These are phyloP conservation scores for Immersiporthe knoxdaviesiana DNA, from an alignment of 2,329 filamentous ascomycete species.

Conservation along the genomic window DNA sequence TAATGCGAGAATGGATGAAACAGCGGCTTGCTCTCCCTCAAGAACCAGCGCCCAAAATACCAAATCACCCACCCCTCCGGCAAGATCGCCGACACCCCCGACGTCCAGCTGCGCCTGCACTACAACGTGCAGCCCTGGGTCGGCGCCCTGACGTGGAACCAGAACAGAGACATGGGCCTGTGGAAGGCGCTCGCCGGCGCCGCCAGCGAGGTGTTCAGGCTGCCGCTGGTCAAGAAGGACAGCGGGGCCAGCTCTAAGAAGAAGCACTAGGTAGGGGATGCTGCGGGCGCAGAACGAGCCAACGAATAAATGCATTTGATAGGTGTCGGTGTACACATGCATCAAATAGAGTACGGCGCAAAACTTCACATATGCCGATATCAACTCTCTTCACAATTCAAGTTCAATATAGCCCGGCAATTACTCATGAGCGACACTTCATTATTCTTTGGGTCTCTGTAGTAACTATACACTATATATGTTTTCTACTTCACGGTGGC, in stretches of 20 bases:
- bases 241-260: slow-evolving; percentile 33
- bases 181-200: slow-evolving; percentile 71
- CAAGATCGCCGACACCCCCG: slow-evolving; percentile 71
- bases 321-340: not conserved
- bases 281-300: not conserved
- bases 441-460: not conserved
- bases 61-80: slow-evolving; percentile 90
- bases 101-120: slow-evolving; percentile 79
- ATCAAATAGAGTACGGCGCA: not conserved
- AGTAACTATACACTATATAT: not conserved
- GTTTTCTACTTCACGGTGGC: not conserved
- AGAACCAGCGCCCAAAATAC: slow-evolving; percentile 92
- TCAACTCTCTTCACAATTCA: not conserved
- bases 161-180: slow-evolving; percentile 55
- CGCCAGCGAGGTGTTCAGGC: slow-evolving; percentile 63
- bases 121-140: slow-evolving; percentile 99
- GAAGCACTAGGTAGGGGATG: not conserved
- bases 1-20: not conserved
- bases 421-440: not conserved
- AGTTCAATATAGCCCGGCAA: not conserved
- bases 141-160: slow-evolving; percentile 82
- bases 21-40: slow-evolving; percentile 74
- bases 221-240: slow-evolving; percentile 70
- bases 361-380: not conserved
- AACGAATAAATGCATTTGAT: not conserved